Base-by-base conservation (phyloP, 192 early-diverging fungal species). In the Spizellomyces punctatus region DNA sequence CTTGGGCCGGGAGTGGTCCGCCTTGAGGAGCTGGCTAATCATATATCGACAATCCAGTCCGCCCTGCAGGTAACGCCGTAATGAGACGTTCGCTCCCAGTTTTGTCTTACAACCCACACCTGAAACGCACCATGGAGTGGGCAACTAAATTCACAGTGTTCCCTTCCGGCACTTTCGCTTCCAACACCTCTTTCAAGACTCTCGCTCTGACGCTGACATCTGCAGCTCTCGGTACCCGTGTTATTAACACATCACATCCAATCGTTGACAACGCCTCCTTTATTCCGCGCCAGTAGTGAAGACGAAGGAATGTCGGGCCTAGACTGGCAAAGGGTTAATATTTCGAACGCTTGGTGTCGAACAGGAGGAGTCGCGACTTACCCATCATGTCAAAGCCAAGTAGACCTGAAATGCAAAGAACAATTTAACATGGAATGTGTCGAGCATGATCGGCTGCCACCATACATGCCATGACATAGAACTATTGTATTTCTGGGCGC, bases 211-310 rank as follows among this genome's bases (percentile, higher is more conserved):
- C 76, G 48, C 75, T 79, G 59, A 95, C 89, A 27, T 89, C 88
- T 7, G 92, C 94, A 0, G 94, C 90, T 14, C 89, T 48, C 1
- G 72, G 72, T 21, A 95, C 94, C 55, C 85, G 81, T 21, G 92
- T 87, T 9, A 93, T 86, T 43, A 90, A 71, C 22, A 95, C 92
- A 27, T 87, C 85, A 60, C 89, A 88, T 8, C 94, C 94, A 14
- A 92, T 69, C 14, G 84, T 82, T 46, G 85, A 84, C 71, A 95
- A 74, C 5, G 91, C 89, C 66, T 92, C 87, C 36, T 89, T 85
- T 49, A 95, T 89, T 10, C 90, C 91, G 27, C 88, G 86, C 93
- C 93, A 95, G 71, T 95, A 95, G 63, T 93, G 92, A 55, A 94
- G 82, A 71, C 89, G 92, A 1, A 59, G 21, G 55, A 69, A 72